Percentiles rank a stretch among this genome's conserved stretches.
phyloP scores from a whole-genome alignment of 176 grass and related monocot genomes.

The Stipa capillata region DNA sequence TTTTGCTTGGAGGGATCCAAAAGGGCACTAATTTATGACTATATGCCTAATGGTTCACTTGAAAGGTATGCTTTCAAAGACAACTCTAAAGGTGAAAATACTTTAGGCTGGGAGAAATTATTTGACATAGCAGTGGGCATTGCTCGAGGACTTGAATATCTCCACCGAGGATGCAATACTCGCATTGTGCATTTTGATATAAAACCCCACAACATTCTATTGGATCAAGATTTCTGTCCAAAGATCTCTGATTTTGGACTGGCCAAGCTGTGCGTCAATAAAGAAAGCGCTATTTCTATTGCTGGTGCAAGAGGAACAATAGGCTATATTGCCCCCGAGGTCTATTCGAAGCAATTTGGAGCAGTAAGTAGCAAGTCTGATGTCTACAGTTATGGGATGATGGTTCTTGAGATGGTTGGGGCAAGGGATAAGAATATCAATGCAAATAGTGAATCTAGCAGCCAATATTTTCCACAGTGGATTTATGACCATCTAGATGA shows the following conservation, averaged over 20 bases:
- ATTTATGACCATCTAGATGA: conserved; percentile 38
- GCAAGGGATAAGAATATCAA: conserved; percentile 17
- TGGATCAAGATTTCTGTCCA: conserved; percentile 29
- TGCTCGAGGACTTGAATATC: conserved; percentile 40
- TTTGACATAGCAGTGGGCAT: conserved; percentile 38
- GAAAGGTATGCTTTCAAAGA: conserved; percentile 13
- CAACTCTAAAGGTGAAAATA: neutral
- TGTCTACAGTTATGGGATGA: conserved; percentile 60
- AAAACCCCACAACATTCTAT: conserved; percentile 31
- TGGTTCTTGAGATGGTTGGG: conserved; percentile 55
- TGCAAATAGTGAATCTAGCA: neutral
- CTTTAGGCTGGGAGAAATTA: conserved; percentile 28
- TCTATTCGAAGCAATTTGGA: conserved; percentile 27
- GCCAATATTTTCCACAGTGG: conserved; percentile 32
- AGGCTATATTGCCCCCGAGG: conserved; percentile 24
- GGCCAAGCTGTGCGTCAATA: conserved; percentile 21
- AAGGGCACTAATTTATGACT: conserved; percentile 47
- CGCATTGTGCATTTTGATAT: conserved; percentile 36
- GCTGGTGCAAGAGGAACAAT: conserved; percentile 25
- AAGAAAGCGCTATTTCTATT: conserved; percentile 23
- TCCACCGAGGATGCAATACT: conserved; percentile 29
- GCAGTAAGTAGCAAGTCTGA: conserved; percentile 40
- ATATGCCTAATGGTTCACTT: conserved; percentile 44
- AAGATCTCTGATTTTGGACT: conserved; percentile 38
- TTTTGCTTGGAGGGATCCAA: conserved; percentile 37